These are phyloP conservation scores for Phytophthora tentaculata DNA, from an alignment of 352 stramenopile genomes.

Conservation along the genomic window DNA sequence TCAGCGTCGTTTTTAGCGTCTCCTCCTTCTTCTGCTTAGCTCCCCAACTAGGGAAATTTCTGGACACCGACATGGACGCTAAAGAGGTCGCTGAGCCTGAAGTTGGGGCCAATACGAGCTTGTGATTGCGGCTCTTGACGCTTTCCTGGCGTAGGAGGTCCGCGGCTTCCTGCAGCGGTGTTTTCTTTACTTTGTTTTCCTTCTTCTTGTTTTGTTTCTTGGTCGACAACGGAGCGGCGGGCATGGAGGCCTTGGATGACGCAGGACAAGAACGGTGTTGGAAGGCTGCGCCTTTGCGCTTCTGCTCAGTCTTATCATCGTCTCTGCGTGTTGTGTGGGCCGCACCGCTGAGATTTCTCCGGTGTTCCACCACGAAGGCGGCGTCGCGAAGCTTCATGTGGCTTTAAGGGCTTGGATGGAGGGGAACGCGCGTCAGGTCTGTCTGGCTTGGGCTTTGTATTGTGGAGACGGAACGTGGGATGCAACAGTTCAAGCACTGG, in stretches of 20 bases:
- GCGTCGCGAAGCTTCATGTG: conserved; percentile 50
- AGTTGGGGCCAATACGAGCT: conserved; percentile 57
- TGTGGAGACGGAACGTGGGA: conserved; percentile 26
- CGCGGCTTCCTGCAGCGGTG: conserved; percentile 14
- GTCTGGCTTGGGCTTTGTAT: conserved; percentile 15
- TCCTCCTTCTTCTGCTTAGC: conserved; percentile 33
- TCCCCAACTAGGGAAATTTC: conserved; percentile 45
- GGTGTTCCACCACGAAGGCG: conserved; percentile 51
- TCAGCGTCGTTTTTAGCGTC: conserved; percentile 2
- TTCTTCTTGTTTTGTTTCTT: conserved; percentile 36
- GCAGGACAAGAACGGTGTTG: conserved; percentile 8
- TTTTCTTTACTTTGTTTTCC: conserved; percentile 49
- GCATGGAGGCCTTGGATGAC: not conserved
- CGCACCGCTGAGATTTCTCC: conserved; percentile 33
- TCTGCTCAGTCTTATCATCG: conserved; percentile 41
- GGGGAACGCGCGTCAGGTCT: not conserved
- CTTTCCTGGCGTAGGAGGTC: conserved; percentile 51
- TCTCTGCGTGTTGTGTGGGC: conserved; percentile 23
- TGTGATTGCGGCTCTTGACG: conserved; percentile 80
- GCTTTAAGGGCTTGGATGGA: conserved; percentile 1
- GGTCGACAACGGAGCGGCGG: not conserved
- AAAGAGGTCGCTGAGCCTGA: conserved; percentile 13
- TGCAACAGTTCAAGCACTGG: conserved; percentile 15
- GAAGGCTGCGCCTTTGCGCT: conserved; percentile 22
- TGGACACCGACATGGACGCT: conserved; percentile 23